Evolutionary conservation across 768 basidiomycete species (phyloP).

Genomic region (Calocera viscosa): DNA sequence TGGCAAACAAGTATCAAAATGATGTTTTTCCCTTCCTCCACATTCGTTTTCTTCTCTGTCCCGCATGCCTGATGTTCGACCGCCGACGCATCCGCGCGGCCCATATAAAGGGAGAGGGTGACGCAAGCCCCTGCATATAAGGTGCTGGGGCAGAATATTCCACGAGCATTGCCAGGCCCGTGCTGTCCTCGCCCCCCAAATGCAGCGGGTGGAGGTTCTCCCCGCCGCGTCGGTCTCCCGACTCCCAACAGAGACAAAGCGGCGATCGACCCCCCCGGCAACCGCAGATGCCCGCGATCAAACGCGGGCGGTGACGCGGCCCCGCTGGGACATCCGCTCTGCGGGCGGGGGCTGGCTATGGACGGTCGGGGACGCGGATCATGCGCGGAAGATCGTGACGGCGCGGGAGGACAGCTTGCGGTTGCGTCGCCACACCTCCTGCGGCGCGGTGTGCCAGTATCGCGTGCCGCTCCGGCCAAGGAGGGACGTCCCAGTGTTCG

Average conservation of each 20-base stretch:
- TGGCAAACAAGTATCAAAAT: neutral
- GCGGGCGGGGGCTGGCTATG: neutral
- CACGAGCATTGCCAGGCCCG: neutral
- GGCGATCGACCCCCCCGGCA: neutral
- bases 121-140: conserved; percentile 5
- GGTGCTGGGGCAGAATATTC: neutral
- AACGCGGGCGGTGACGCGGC: neutral
- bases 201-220: neutral
- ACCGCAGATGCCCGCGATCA: neutral
- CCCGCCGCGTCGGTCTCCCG: neutral
- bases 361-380: neutral
- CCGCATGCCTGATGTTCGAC: too few relatives aligned
- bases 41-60: neutral
- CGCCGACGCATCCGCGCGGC: too few relatives aligned
- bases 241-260: neutral
- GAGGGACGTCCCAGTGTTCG: neutral
- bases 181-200: neutral
- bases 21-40: neutral
- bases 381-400: neutral
- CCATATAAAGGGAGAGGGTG: neutral
- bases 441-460: neutral
- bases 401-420: neutral
- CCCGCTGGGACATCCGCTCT: neutral
- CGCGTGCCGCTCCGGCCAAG: neutral
- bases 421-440: neutral